Evolutionary conservation across 352 stramenopile genomes (phyloP).

Genomic region (Phytophthora tubulina): DNA sequence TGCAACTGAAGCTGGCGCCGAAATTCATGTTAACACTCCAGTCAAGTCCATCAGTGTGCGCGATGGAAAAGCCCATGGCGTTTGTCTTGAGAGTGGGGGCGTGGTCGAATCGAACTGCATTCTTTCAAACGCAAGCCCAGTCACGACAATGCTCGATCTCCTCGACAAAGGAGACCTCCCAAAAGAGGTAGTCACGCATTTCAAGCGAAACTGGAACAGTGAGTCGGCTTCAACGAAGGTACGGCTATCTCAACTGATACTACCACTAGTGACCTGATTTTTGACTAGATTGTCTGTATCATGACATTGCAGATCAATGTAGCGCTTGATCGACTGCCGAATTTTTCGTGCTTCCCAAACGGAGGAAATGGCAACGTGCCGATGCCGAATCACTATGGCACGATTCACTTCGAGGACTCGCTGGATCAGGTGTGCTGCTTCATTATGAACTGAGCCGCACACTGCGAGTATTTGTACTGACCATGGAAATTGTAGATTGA

Average conservation of each 20-base stretch:
- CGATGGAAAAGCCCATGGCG: conserved; percentile 57
- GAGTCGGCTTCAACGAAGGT: conserved; percentile 86
- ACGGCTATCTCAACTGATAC: conserved; percentile 2
- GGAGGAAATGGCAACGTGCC: conserved; percentile 57
- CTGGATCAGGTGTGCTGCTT: conserved; percentile 55
- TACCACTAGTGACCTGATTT: neutral
- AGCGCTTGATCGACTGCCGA: conserved; percentile 82
- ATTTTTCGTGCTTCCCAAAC: conserved; percentile 87
- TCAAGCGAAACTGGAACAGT: conserved; percentile 83
- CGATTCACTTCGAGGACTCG: conserved; percentile 91
- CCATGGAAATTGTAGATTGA: conserved; percentile 73
- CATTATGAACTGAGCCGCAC: neutral
- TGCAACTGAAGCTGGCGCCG: conserved; percentile 66
- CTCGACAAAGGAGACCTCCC: conserved; percentile 66
- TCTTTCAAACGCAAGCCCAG: conserved; percentile 85
- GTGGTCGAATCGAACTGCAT: conserved; percentile 66
- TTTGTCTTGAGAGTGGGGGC: conserved; percentile 68
- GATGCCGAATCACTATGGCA: conserved; percentile 88
- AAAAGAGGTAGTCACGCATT: conserved; percentile 70
- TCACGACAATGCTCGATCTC: conserved; percentile 88
- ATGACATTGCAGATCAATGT: conserved; percentile 85
- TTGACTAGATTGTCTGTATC: neutral
- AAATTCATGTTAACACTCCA: conserved; percentile 74
- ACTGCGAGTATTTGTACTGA: conserved; percentile 7
- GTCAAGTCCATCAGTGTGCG: conserved; percentile 75